phyloP scores from a whole-genome alignment of 129 eudicot species.

The Escallonia herrerae region DNA sequence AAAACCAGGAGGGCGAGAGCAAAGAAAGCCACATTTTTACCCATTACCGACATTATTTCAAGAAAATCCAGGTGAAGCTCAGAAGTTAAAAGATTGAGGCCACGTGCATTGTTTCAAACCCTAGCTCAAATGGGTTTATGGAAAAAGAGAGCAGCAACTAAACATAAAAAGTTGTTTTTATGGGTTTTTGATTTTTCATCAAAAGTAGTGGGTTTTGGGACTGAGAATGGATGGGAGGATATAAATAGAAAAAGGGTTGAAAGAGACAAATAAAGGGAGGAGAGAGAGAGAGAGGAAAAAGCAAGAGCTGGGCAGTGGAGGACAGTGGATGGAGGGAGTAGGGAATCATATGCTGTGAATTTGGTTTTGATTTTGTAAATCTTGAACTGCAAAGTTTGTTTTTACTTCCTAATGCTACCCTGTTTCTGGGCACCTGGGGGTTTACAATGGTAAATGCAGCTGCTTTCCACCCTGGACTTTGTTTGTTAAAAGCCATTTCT shows the following conservation, averaged over 20 bases:
- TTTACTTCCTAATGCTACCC: background rate
- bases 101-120: conserved; percentile 41
- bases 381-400: background rate
- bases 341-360: conserved; percentile 22
- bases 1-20: conserved; percentile 40
- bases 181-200: conserved; percentile 24
- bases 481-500: no score
- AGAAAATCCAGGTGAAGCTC: conserved; percentile 9
- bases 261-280: conserved; percentile 29
- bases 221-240: conserved; percentile 14
- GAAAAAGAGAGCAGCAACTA: background rate
- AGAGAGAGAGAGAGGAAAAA: background rate
- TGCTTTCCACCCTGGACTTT: no score
- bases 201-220: conserved; percentile 36
- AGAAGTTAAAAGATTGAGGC: conserved; percentile 10
- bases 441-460: no score
- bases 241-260: conserved; percentile 19
- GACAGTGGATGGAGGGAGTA: background rate
- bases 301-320: no score
- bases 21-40: conserved; percentile 25
- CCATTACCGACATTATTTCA: conserved; percentile 29
- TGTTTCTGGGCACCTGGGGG: background rate
- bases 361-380: background rate
- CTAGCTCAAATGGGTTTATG: conserved; percentile 23
- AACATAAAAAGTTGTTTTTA: conserved; percentile 15